phyloP scores from a whole-genome alignment of 371 early-diverging fungal genomes.

The Thermomucor indicae-seudaticae region DNA sequence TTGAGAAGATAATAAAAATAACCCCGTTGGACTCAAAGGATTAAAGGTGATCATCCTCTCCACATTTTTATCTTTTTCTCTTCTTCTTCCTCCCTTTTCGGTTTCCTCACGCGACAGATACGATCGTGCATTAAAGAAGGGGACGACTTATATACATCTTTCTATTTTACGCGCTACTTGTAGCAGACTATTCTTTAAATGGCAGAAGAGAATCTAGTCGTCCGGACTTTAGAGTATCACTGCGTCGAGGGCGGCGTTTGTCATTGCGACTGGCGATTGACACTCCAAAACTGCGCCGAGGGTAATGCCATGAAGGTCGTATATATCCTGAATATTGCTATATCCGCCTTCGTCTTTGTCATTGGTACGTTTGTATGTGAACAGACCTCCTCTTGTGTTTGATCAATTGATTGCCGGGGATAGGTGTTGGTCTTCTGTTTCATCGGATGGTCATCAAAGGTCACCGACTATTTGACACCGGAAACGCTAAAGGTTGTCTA shows the following conservation, averaged over 20 bases:
- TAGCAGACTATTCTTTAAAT: too few species aligned
- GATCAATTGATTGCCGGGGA: background rate
- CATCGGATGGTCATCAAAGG: slow-evolving; percentile 17
- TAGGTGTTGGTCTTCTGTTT: slow-evolving; percentile 5
- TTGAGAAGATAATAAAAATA: too few species aligned
- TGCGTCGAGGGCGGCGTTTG: slow-evolving; percentile 12
- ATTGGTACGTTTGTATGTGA: slow-evolving; percentile 11
- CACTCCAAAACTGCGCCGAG: slow-evolving; percentile 18
- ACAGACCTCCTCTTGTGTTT: background rate
- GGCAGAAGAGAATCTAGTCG: background rate
- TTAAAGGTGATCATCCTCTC: too few species aligned
- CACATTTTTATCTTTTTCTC: background rate
- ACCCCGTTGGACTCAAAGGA: too few species aligned
- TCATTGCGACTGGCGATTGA: slow-evolving; percentile 26
- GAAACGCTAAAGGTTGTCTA: slow-evolving; percentile 10
- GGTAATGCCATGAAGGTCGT: slow-evolving; percentile 13
- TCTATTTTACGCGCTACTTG: too few species aligned
- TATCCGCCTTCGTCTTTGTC: slow-evolving; percentile 18
- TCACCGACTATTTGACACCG: slow-evolving; percentile 14
- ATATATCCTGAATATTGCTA: slow-evolving; percentile 17
- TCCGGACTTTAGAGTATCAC: slow-evolving; percentile 8
- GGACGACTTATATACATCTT: too few species aligned
- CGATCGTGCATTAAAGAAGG: background rate
- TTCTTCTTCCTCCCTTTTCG: background rate
- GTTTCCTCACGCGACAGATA: background rate